Percentiles rank a stretch among this genome's conserved stretches.
phyloP scores from a whole-genome alignment of 2,329 filamentous ascomycete genomes.

The Zymoseptoria brevis region DNA sequence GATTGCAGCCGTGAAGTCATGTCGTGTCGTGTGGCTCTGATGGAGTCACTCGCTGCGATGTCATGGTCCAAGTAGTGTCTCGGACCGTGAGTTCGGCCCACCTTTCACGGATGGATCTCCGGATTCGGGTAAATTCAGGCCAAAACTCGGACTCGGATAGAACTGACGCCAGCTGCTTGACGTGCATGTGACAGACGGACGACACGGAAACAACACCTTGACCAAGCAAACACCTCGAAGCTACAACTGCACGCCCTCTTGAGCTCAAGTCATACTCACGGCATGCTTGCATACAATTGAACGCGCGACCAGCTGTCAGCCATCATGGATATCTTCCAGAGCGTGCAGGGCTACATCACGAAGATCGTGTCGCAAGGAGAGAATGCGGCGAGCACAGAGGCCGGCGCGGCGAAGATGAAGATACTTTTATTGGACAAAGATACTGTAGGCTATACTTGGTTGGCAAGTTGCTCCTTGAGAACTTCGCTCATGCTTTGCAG shows the following conservation, averaged over 20 bases:
- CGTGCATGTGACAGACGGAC: background rate
- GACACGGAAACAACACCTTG: background rate
- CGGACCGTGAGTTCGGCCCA: background rate
- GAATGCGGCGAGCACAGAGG: slow-evolving; percentile 39
- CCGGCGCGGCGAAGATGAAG: slow-evolving; percentile 89
- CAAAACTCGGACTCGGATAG: too few relatives aligned
- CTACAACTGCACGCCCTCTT: background rate
- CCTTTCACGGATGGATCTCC: background rate
- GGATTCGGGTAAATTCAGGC: background rate
- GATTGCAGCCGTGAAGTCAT: background rate
- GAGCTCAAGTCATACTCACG: background rate
- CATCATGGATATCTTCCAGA: slow-evolving; percentile 84
- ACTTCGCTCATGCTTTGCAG: slow-evolving; percentile 31
- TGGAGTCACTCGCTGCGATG: background rate
- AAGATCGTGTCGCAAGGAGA: slow-evolving; percentile 90
- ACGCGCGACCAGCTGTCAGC: background rate
- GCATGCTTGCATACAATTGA: background rate
- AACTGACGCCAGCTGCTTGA: too few relatives aligned
- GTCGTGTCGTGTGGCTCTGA: background rate
- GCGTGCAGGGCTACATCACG: slow-evolving; percentile 87
- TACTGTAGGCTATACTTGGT: slow-evolving; percentile 52
- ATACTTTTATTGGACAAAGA: slow-evolving; percentile 88
- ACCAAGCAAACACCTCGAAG: background rate
- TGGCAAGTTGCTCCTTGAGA: background rate
- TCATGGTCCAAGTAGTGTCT: background rate